Evolutionary conservation across 2,329 filamentous ascomycete species (phyloP).

Genomic region (Xylariaceae sp.): DNA sequence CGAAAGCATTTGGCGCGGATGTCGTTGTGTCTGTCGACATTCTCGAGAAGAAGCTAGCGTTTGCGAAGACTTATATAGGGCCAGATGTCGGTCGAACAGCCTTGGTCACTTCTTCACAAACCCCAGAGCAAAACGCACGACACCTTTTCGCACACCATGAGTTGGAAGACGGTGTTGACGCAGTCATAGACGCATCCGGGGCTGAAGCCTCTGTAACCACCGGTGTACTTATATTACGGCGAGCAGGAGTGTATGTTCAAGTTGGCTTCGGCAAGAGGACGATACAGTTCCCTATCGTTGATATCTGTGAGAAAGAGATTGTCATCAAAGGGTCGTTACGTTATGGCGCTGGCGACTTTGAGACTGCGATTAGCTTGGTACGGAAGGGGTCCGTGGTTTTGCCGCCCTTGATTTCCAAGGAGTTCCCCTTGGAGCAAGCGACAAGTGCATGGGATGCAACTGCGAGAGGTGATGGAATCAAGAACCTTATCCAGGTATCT

Average conservation of each 20-base stretch:
- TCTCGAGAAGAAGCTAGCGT: neutral
- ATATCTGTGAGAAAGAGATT: constrained; percentile 1
- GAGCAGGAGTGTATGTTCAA: constrained; percentile 8
- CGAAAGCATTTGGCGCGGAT: constrained; percentile 5
- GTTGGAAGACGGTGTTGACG: constrained; percentile 3
- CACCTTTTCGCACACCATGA: neutral
- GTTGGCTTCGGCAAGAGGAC: constrained; percentile 3
- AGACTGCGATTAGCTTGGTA: neutral
- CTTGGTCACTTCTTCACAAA: too few relatives aligned
- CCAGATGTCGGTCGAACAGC: too few relatives aligned
- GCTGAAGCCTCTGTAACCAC: constrained; percentile 10
- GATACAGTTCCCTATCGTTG: neutral
- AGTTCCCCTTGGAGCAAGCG: constrained; percentile 6
- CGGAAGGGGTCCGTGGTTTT: neutral
- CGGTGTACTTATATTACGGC: neutral
- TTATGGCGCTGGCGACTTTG: constrained; percentile 3
- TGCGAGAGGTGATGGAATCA: constrained; percentile 4
- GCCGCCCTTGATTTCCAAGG: constrained; percentile 3
- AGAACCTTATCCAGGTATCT: constrained; percentile 4
- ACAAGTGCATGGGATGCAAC: constrained; percentile 6
- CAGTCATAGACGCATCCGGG: constrained; percentile 10
- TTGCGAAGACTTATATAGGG: neutral
- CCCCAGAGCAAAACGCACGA: neutral
- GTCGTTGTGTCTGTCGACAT: constrained; percentile 1
- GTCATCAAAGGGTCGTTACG: constrained; percentile 1